Percentiles rank a stretch among this genome's conserved stretches.
Evolutionary conservation across 768 basidiomycete genomes (phyloP).

Genomic region (Lactarius quietus): DNA sequence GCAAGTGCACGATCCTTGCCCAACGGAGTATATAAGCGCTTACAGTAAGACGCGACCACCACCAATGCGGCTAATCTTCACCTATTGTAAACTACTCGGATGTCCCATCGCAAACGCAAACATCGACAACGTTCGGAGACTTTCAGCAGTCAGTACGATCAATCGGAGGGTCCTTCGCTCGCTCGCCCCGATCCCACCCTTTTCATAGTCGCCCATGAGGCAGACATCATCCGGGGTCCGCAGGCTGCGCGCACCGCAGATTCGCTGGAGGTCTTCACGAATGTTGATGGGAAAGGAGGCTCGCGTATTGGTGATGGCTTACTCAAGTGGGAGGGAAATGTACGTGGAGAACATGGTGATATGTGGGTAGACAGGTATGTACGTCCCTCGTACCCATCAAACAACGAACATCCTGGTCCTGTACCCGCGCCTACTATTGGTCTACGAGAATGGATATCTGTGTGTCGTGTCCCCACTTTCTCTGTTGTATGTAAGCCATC

Average conservation of each 20-base stretch:
- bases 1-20: no score
- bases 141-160: slow-evolving; percentile 4
- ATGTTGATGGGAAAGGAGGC: slow-evolving; percentile 22
- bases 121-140: slow-evolving; percentile 12
- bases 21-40: background rate
- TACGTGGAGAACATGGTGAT: slow-evolving; percentile 4
- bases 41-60: background rate
- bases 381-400: slow-evolving; percentile 27
- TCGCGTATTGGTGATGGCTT: slow-evolving; percentile 34
- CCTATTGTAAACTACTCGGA: slow-evolving; percentile 5
- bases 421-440: background rate
- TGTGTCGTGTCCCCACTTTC: background rate
- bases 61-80: background rate
- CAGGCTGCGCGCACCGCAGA: slow-evolving; percentile 39
- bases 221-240: slow-evolving; percentile 59
- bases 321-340: slow-evolving; percentile 28
- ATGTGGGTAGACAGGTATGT: slow-evolving; percentile 87
- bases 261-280: slow-evolving; percentile 33
- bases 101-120: slow-evolving; percentile 28
- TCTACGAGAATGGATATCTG: background rate
- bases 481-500: background rate
- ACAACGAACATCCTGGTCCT: background rate
- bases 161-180: background rate
- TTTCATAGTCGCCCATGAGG: slow-evolving; percentile 69
- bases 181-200: slow-evolving; percentile 26